A percentile compares a stretch with the other conserved stretches of the same genome.
Conservation (phyloP, 2,329 filamentous ascomycete species). For the Pezicula rhizophila region DNA sequence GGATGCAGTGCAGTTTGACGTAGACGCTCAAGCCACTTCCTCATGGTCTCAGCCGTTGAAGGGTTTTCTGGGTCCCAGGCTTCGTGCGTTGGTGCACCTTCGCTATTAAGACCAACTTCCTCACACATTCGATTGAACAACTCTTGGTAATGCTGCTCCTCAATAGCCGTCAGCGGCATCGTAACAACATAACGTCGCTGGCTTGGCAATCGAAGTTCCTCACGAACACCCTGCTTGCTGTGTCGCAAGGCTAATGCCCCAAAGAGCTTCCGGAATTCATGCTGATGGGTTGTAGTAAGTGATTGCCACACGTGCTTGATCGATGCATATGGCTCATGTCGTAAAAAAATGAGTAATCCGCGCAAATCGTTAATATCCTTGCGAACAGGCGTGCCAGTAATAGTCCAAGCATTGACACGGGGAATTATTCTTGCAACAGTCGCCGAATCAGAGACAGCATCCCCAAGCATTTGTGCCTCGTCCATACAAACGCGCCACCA, state of each 20-base stretch:
- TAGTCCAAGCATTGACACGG: slow-evolving; percentile 81
- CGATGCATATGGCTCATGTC: slow-evolving; percentile 69
- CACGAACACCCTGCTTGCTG: slow-evolving; percentile 73
- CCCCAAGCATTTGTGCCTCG: slow-evolving; percentile 91
- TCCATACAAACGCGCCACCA: slow-evolving; percentile 84
- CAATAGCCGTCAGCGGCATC: slow-evolving; percentile 82
- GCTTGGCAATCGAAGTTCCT: slow-evolving; percentile 71
- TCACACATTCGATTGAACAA: slow-evolving; percentile 71
- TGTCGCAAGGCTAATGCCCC: slow-evolving; percentile 71
- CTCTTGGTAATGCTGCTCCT: slow-evolving; percentile 81
- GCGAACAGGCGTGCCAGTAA: slow-evolving; percentile 85
- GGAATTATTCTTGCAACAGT: slow-evolving; percentile 74
- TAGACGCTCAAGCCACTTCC: slow-evolving; percentile 68
- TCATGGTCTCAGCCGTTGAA: slow-evolving; percentile 62
- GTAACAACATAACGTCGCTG: slow-evolving; percentile 86
- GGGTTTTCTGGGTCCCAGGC: slow-evolving; percentile 61
- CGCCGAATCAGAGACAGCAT: slow-evolving; percentile 76
- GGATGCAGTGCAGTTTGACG: slow-evolving; percentile 83
- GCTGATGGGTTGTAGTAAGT: slow-evolving; percentile 54
- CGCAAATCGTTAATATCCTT: slow-evolving; percentile 73
- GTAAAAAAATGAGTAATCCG: slow-evolving; percentile 75
- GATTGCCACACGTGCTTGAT: slow-evolving; percentile 60
- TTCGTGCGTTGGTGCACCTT: slow-evolving; percentile 54
- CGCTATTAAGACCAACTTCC: slow-evolving; percentile 56
- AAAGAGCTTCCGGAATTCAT: slow-evolving; percentile 65